Base-by-base conservation (phyloP, 2,329 filamentous ascomycete genomes). In the Cyclaneusma minus region DNA sequence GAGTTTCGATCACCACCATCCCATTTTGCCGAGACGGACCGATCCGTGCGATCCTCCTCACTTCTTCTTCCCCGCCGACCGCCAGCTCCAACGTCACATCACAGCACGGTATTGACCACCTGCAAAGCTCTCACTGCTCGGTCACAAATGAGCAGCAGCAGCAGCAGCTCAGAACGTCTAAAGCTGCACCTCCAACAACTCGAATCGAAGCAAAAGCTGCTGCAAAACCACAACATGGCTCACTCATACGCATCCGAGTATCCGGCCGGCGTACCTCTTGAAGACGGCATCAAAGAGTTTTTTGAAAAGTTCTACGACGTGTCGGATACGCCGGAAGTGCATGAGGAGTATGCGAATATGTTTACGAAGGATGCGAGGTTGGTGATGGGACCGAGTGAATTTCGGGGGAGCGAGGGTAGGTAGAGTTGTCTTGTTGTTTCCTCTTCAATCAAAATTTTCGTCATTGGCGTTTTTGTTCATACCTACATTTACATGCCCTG, bases 351-450 rank as follows among this genome's bases (percentile, higher is more conserved):
- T 35, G 51, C 54, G 3, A 43, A 54, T 6, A 48, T 44, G 13
- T 65, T 65, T 35, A 59, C 62, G 0, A 29, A 47, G 9, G 52
- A 62, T 47, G 64, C 58, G 3, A 57, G 48, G 6, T 35, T 68
- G 25, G 51, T 66, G 18, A 67, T 68, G 62, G 62, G 52, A 3
- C 52, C 50, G 3, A 64, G 60, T 36, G 51, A 43, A 21, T 55
- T 40, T 5, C 44, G 48, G 7, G 63, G 63, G 2, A 40, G 45
- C 18, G 49, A 55, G 26, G 60, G 62, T 64, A 35, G 25, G 41
- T 32, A 17, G 3, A 17, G 19, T 21, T 21, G 18, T 15, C 12
- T 3, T 13, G 22, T 16, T 25, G 22, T 22, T 21, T 4, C 3
- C 13, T 24, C 29, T 11, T 8, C 9, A 12, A 20, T 30, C 10